phyloP scores from a whole-genome alignment of 768 basidiomycete species.

The Mycena polygramma region DNA sequence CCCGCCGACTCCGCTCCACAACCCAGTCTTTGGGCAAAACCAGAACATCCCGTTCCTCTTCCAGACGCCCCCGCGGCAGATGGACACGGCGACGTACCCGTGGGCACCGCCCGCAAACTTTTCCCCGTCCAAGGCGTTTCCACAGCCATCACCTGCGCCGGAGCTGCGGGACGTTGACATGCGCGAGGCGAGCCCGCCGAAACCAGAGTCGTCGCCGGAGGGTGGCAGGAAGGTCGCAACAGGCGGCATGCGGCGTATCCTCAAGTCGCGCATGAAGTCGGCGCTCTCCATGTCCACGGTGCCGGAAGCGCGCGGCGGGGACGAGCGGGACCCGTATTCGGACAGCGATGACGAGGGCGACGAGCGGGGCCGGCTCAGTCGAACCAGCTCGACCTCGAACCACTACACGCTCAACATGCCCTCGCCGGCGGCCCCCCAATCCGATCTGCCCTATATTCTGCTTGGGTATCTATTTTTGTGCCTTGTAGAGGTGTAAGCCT shows the following conservation, averaged over 20 bases:
- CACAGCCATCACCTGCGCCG: slow-evolving; percentile 47
- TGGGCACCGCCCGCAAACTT: slow-evolving; percentile 78
- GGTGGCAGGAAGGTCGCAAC: slow-evolving; percentile 66
- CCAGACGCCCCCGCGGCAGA: slow-evolving; percentile 62
- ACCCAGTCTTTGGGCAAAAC: slow-evolving; percentile 74
- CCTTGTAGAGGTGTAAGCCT: slow-evolving; percentile 12
- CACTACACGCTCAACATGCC: slow-evolving; percentile 90
- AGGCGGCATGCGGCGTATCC: slow-evolving; percentile 77
- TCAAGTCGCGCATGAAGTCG: slow-evolving; percentile 68
- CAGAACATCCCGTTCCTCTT: slow-evolving; percentile 83
- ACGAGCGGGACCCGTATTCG: slow-evolving; percentile 50
- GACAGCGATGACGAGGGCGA: slow-evolving; percentile 63
- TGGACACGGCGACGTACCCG: slow-evolving; percentile 56
- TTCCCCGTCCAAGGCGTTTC: slow-evolving; percentile 72
- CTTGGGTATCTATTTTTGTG: slow-evolving; percentile 73
- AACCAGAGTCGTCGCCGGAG: slow-evolving; percentile 51
- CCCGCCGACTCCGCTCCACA: slow-evolving; percentile 57
- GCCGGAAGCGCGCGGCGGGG: slow-evolving; percentile 52
- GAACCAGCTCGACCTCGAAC: slow-evolving; percentile 76
- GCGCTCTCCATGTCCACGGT: slow-evolving; percentile 42
- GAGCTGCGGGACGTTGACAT: slow-evolving; percentile 82
- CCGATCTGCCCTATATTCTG: slow-evolving; percentile 84
- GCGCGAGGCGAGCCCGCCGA: slow-evolving; percentile 77
- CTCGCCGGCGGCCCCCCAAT: slow-evolving; percentile 64
- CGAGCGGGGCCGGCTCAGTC: slow-evolving; percentile 55